Conservation (phyloP, 352 stramenopile genomes). For the Phytopythium montanum region DNA sequence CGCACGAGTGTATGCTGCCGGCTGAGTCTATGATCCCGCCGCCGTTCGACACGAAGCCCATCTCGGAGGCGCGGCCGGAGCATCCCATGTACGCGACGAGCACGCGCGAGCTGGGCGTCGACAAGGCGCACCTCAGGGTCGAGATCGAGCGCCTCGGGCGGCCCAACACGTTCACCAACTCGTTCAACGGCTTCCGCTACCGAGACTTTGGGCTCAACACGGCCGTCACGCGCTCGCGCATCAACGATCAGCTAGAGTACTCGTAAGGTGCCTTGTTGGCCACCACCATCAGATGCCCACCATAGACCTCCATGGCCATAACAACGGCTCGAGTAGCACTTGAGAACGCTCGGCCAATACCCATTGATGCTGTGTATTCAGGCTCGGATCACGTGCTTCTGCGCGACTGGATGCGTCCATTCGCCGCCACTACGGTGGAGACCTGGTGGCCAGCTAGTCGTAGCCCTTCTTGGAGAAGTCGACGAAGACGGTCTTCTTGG, state of each 20-base stretch:
- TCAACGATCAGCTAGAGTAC: slow-evolving; percentile 73
- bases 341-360: slow-evolving; percentile 4
- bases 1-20: slow-evolving; percentile 44
- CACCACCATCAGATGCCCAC: neutral
- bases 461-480: slow-evolving; percentile 88
- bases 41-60: slow-evolving; percentile 49
- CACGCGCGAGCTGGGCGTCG: slow-evolving; percentile 66
- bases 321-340: neutral
- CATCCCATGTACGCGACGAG: slow-evolving; percentile 76
- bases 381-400: neutral
- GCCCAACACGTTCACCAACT: slow-evolving; percentile 74
- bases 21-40: slow-evolving; percentile 50
- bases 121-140: slow-evolving; percentile 74
- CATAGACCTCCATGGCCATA: neutral
- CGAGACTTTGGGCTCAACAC: slow-evolving; percentile 82
- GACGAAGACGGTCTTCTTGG: slow-evolving; percentile 73
- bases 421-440: neutral
- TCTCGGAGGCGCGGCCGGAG: slow-evolving; percentile 53
- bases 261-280: too few species aligned
- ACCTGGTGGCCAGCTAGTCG: too few species aligned
- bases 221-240: slow-evolving; percentile 73
- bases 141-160: slow-evolving; percentile 56
- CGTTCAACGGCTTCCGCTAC: slow-evolving; percentile 86
- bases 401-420: neutral
- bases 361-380: slow-evolving; percentile 8